A percentile compares a stretch with the other conserved stretches of the same genome.
phyloP scores from a whole-genome alignment of 2,329 filamentous ascomycete genomes.

The Orbilia quercus region DNA sequence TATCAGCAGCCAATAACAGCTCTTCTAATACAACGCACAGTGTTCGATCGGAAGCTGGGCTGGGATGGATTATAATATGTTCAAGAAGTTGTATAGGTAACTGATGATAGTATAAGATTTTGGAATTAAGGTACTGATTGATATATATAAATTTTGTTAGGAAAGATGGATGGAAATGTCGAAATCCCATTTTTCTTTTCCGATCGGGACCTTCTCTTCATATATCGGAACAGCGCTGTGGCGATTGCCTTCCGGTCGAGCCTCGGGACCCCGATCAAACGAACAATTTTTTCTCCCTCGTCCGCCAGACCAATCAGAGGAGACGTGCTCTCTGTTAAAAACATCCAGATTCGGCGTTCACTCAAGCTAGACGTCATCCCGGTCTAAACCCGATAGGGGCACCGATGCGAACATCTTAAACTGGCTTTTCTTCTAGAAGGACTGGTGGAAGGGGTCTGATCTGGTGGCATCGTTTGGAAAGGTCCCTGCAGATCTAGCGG shows the following conservation, averaged over 20 bases:
- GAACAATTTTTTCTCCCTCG: not conserved
- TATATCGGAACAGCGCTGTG: slow-evolving; percentile 31
- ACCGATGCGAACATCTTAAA: slow-evolving; percentile 45
- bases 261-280: not conserved
- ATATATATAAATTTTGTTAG: too few relatives aligned
- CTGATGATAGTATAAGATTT: not conserved
- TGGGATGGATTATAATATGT: too few relatives aligned
- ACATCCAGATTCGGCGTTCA: slow-evolving; percentile 11
- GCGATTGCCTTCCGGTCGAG: slow-evolving; percentile 3
- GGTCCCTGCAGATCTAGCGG: slow-evolving; percentile 55
- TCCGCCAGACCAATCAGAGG: slow-evolving; percentile 29
- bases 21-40: slow-evolving; percentile 14
- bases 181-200: not conserved
- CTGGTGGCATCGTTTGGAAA: not conserved
- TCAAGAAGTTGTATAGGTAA: too few relatives aligned
- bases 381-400: slow-evolving; percentile 31
- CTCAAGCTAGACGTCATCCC: slow-evolving; percentile 15
- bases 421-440: slow-evolving; percentile 40
- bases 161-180: not conserved
- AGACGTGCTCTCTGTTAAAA: slow-evolving; percentile 27
- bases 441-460: slow-evolving; percentile 20
- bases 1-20: slow-evolving; percentile 41
- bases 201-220: slow-evolving; percentile 4
- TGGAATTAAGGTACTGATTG: too few relatives aligned
- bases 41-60: too few relatives aligned